Evolutionary conservation across 805 yeast species (phyloP).

Genomic region (Zygosaccharomyces rouxii): DNA sequence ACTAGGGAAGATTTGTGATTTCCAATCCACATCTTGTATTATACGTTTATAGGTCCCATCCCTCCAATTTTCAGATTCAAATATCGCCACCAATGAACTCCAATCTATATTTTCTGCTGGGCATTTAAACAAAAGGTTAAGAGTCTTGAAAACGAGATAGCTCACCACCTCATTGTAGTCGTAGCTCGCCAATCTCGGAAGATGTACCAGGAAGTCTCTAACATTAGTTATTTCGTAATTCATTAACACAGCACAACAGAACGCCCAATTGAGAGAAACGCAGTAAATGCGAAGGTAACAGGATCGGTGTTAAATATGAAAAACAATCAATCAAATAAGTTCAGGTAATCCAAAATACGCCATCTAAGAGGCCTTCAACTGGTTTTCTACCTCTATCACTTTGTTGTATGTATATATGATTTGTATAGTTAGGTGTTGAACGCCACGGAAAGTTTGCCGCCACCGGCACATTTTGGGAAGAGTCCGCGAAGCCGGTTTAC

Average conservation of each 20-base stretch:
- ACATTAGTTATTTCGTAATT: conserved; percentile 14
- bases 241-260: background rate
- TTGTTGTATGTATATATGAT: background rate
- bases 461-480: conserved; percentile 4
- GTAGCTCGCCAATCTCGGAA: conserved; percentile 25
- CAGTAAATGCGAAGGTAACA: background rate
- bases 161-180: conserved; percentile 26
- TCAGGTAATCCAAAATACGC: background rate
- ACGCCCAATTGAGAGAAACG: background rate
- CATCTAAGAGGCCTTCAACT: background rate
- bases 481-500: conserved; percentile 1
- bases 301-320: background rate
- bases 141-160: conserved; percentile 29
- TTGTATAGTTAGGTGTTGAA: conserved; percentile 1
- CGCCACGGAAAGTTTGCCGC: conserved; percentile 15
- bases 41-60: conserved; percentile 18
- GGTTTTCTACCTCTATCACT: background rate
- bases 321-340: background rate
- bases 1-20: background rate
- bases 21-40: conserved; percentile 20
- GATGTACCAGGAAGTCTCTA: conserved; percentile 26
- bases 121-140: conserved; percentile 15
- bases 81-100: conserved; percentile 17
- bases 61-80: conserved; percentile 22
- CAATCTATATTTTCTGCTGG: conserved; percentile 21